Evolutionary conservation across 805 yeast genomes (phyloP), one percentile per base, ranked within the genome.

Genomic region (Candida adriatica): DNA sequence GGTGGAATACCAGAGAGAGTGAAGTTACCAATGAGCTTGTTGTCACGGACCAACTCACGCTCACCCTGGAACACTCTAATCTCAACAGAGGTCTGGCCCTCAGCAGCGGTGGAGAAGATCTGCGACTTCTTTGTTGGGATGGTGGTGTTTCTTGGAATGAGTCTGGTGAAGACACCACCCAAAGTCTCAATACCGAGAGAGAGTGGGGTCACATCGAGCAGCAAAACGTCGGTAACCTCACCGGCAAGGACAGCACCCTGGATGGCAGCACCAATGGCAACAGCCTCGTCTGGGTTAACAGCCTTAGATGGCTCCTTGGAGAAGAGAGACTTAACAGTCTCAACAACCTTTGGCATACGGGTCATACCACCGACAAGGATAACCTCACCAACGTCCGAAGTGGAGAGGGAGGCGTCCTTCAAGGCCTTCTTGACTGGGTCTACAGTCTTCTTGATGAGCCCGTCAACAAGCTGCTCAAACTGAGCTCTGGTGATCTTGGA

Each of bases 151-250:
- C 98, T 83, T 71, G 96, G 95, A 56, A 90, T 90, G 70, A 90
- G 83, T 71, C 86, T 86, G 67, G 97, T 88, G 95, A 90, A 88
- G 68, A 88, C 92, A 81, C 97, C 97, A 79, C 98, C 97, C 62
- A 96, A 95, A 56, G 96, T 90, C 75, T 90, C 97, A 67, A 90
- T 90, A 81, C 98, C 98, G 56, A 90, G 66, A 41, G 97, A 88
- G 62, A 90, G 78, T 66, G 98, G 97, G 62, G 96, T 95, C 66
- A 90, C 98, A 78, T 90, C 98, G 64, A 92, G 81, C 61, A 90
- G 78, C 62, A 92, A 75, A 64, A 88, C 73, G 64, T 88, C 97
- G 56, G 77, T 79, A 39, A 82, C 79, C 57, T 81, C 87, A 49
- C 94, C 94, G 15, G 88, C 79, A 39, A 83, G 63, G 32, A 83